Base-by-base conservation (phyloP, 2,329 filamentous ascomycete species). In the Aspergillus piperis region DNA sequence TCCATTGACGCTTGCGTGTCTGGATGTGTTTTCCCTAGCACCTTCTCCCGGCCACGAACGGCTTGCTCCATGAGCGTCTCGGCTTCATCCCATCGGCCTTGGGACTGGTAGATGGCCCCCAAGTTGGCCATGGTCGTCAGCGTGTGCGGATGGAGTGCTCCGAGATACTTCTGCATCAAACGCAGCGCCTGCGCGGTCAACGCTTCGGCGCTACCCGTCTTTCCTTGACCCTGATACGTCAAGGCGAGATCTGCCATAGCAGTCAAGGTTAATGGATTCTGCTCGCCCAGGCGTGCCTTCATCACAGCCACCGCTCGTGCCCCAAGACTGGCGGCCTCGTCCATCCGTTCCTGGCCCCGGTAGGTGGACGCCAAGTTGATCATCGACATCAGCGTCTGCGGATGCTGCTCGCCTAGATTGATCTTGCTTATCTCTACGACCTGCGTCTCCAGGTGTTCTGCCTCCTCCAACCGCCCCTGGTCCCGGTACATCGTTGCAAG, bases 171-270 rank as follows among this genome's bases (percentile, higher is more conserved):
- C 17, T 50, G 54, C 59, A 61, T 61, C 23, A 48, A 10, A n/a
- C 51, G 48, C 44, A 61, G 38, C 13, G 39, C 39, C 51, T 61
- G 55, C 21, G 41, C 17, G 2, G 55, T 58, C 19, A 61, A 30
- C 5, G 10, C 49, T n/a, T 61, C 59, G 3, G 59, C 59, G 5
- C 49, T 30, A 5, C 10, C 23, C 2, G 53, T 48, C 8, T 15
- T 42, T 1, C 59, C 59, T n/a, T 61, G 51, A 10, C 38, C 23
- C 36, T 61, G 60, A 32, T 60, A 60, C 2, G 53, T 54, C 60
- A 60, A 27, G 3, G 57, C 60, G 13, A 60, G 21, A 19, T 62
- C 53, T 0, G 60, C 60, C 53, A 62, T 62, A n/a, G 60, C 52
- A 8, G 60, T 62, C 21, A 62, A 8, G 2, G 52, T 60, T 4